Conservation (phyloP, 148 eudicot species). For the Rhododendron molle region DNA sequence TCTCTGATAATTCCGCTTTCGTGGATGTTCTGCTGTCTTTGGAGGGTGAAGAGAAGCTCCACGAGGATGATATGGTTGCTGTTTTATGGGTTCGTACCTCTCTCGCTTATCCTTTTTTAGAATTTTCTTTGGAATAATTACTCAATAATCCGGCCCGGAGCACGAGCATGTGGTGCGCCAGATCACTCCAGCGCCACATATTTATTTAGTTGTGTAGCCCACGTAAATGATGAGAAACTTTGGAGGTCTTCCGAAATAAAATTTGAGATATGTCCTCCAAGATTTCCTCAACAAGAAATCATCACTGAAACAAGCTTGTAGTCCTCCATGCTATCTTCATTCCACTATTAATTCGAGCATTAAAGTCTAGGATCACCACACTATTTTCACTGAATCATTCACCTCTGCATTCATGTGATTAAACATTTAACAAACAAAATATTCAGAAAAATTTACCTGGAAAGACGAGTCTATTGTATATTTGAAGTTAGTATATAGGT, state of each 20-base stretch:
- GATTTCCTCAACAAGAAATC: too few relatives aligned
- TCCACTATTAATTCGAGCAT: background rate
- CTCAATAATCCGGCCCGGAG: too few relatives aligned
- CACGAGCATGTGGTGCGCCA: background rate
- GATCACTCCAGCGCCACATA: background rate
- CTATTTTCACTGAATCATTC: background rate
- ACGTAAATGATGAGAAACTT: too few relatives aligned
- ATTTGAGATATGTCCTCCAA: too few relatives aligned
- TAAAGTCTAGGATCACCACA: too few relatives aligned
- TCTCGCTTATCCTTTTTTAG: background rate
- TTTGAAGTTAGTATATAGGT: too few relatives aligned
- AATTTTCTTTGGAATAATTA: background rate
- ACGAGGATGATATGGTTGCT: constrained; percentile 30
- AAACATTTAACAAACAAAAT: background rate
- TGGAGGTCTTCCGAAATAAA: too few relatives aligned
- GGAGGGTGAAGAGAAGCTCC: constrained; percentile 37
- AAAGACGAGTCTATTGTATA: background rate
- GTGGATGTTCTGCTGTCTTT: constrained; percentile 54
- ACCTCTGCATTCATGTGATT: background rate
- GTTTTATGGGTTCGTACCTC: constrained; percentile 29
- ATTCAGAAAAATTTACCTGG: background rate
- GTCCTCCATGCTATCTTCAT: too few relatives aligned
- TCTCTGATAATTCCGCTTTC: constrained; percentile 25
- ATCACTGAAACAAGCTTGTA: too few relatives aligned
- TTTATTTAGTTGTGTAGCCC: too few relatives aligned